Percentiles rank a stretch among this genome's conserved stretches.
Evolutionary conservation across 257 asterid species (phyloP).

Genomic region (Echites panduratus): DNA sequence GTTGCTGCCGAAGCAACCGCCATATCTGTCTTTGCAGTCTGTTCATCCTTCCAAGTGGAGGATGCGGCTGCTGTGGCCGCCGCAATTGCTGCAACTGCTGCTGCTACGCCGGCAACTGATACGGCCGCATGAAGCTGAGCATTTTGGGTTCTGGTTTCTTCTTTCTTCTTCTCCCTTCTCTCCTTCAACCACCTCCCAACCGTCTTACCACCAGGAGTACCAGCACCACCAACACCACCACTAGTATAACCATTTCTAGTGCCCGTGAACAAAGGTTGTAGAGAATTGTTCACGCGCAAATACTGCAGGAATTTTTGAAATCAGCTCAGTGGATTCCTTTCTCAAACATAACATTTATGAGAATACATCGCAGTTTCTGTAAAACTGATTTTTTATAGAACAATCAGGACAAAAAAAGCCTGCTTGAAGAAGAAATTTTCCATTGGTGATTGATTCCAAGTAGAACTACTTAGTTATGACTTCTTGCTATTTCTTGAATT

Average conservation of each 20-base stretch:
- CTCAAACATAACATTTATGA: no score
- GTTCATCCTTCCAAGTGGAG: slow-evolving; percentile 58
- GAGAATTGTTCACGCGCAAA: slow-evolving; percentile 76
- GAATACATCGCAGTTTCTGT: no score
- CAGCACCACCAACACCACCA: slow-evolving; percentile 40
- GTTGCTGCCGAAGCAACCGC: slow-evolving; percentile 99
- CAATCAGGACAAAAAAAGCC: no score
- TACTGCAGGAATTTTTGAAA: slow-evolving; percentile 37
- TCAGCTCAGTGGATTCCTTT: neutral
- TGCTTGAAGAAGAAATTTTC: neutral
- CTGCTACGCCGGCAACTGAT: slow-evolving; percentile 91
- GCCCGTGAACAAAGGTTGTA: slow-evolving; percentile 81
- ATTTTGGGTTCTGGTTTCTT: slow-evolving; percentile 79
- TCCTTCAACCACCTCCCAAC: slow-evolving; percentile 97
- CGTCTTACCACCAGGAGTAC: slow-evolving; percentile 83
- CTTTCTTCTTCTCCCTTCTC: slow-evolving; percentile 87
- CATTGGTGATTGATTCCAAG: neutral
- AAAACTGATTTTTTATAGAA: no score
- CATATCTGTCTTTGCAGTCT: slow-evolving; percentile 70
- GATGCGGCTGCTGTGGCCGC: slow-evolving; percentile 89
- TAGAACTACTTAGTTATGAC: neutral
- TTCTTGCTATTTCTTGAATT: neutral
- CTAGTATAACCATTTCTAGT: slow-evolving; percentile 43
- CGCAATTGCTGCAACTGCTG: slow-evolving; percentile 90
- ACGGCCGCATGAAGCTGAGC: slow-evolving; percentile 93